Conservation (phyloP, 208 protist genomes). For the Porcisia deanei region DNA sequence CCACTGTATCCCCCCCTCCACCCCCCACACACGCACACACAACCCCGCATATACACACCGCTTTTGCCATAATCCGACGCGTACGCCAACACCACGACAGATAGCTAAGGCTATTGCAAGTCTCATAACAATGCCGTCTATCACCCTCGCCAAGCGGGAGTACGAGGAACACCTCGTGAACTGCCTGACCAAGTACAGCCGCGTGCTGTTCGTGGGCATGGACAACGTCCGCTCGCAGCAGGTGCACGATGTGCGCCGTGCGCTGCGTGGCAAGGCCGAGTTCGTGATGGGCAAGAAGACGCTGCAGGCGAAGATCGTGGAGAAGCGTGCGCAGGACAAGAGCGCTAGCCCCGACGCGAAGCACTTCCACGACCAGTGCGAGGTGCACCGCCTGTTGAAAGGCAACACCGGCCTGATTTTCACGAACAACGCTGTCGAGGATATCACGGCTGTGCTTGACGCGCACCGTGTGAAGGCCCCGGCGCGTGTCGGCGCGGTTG, state of each 20-base stretch:
- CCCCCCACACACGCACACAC: background rate
- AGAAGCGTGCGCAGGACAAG: constrained; percentile 61
- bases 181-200: constrained; percentile 94
- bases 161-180: constrained; percentile 94
- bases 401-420: constrained; percentile 99
- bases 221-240: constrained; percentile 98
- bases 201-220: constrained; percentile 95
- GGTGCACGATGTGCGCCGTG: constrained; percentile 95
- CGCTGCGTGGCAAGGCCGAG: constrained; percentile 95
- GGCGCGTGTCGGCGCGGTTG: constrained; percentile 97
- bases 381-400: constrained; percentile 72
- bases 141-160: constrained; percentile 71
- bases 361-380: constrained; percentile 62
- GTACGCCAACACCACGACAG: background rate
- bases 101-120: constrained; percentile 12
- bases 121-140: constrained; percentile 40
- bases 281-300: constrained; percentile 99
- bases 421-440: constrained; percentile 94
- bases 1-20: too few relatives aligned
- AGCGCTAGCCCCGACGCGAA: constrained; percentile 55
- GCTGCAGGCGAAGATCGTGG: constrained; percentile 95
- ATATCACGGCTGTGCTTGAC: constrained; percentile 87
- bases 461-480: constrained; percentile 93
- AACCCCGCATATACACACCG: background rate
- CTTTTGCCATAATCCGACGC: background rate